Evolutionary conservation across 768 basidiomycete genomes (phyloP).

Genomic region (Tricholoma furcatifolium): DNA sequence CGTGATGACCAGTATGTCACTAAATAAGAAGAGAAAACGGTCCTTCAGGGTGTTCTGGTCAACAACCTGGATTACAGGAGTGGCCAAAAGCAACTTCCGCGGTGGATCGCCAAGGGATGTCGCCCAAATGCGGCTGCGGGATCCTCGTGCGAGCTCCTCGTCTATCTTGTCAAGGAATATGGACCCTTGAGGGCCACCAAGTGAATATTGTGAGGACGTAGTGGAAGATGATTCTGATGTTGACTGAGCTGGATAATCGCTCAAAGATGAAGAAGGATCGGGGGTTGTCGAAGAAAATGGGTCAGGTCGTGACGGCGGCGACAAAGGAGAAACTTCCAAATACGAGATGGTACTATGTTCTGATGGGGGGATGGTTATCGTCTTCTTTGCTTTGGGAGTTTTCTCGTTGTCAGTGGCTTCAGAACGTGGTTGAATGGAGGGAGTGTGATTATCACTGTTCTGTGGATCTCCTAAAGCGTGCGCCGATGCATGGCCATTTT

Average conservation of each 20-base stretch:
- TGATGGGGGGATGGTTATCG: conserved; percentile 23
- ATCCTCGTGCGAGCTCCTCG: conserved; percentile 63
- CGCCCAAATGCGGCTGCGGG: conserved; percentile 58
- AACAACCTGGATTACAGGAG: conserved; percentile 90
- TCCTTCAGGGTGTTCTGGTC: conserved; percentile 94
- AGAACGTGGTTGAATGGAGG: conserved; percentile 11
- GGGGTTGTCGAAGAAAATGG: conserved; percentile 65
- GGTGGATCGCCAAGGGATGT: conserved; percentile 81
- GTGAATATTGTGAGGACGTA: conserved; percentile 67
- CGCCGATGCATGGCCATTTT: conserved; percentile 51
- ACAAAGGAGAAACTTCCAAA: conserved; percentile 34
- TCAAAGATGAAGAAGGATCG: conserved; percentile 75
- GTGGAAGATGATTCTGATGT: conserved; percentile 74
- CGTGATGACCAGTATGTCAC: conserved; percentile 88
- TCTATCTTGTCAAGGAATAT: conserved; percentile 69
- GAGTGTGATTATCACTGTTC: conserved; percentile 6
- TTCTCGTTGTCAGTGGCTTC: conserved; percentile 36
- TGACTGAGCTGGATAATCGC: conserved; percentile 66
- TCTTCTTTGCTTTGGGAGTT: conserved; percentile 39
- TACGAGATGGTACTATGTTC: conserved; percentile 21
- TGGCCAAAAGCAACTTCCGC: conserved; percentile 79
- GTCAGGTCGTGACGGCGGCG: conserved; percentile 49
- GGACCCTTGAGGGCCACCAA: conserved; percentile 45
- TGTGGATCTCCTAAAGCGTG: conserved; percentile 36
- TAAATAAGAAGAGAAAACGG: conserved; percentile 96